Base-by-base conservation (phyloP, 768 basidiomycete species). In the Kwoniella mangroviensis region DNA sequence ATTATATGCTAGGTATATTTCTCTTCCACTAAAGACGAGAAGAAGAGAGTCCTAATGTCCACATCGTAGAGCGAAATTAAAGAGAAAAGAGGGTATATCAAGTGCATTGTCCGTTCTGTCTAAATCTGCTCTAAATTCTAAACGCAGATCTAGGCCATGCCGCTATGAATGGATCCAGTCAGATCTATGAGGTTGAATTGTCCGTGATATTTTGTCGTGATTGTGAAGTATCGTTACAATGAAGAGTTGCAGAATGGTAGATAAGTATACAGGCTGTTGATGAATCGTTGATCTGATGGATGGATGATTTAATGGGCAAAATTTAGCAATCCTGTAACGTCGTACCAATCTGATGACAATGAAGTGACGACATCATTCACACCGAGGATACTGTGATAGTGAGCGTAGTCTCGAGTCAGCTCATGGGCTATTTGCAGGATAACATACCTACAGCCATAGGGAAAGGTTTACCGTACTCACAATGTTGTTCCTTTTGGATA, bases 401-500 rank as follows among this genome's bases (percentile, higher is more conserved):
- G 42, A 11, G 19, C 4, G 45, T 19, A 55, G 53, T 49, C 22
- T 34, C 34, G 3, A 34, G 43, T 62, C 60, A 68, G 51, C 34
- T 17, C 34, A 34, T 34, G 34, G 4, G 34, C 34, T 4, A 7
- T 34, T 34, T 34, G 34, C 34, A 34, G 34, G 34, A 34, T 34
- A 34, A 34, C 34, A 34, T 4, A 34, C 34, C 34, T 7, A 34
- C 34, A 34, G 34, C 34, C 34, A 34, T 34, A 34, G 34, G 34
- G 34, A 34, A 34, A 34, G 34, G 34, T 34, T 34, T 11, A 43
- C 34, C 6, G 34, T 34, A 71, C 70, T 72, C 34, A 72, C 70
- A 72, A 72, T 17, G 70, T 72, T 5, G 70, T 72, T 7, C 70
- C 70, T 15, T 67, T 41, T 17, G 70, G 70, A 54, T 57, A 72